Conservation (phyloP, 2,329 filamentous ascomycete species). For the Colletotrichum sp. region DNA sequence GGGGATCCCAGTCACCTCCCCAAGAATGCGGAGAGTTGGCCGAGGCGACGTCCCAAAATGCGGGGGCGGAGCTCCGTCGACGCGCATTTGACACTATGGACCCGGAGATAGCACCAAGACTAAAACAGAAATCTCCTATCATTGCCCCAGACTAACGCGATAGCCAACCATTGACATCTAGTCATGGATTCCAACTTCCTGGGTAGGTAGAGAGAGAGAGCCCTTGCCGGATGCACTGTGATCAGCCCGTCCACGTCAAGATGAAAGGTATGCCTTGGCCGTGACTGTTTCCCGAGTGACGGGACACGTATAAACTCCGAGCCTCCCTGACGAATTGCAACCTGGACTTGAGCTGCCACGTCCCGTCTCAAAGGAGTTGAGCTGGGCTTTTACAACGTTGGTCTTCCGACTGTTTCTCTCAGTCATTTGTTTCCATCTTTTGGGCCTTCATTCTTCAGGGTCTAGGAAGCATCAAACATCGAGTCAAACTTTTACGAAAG, state of each 20-base stretch:
- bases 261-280: background rate
- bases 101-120: background rate
- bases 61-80: slow-evolving; percentile 13
- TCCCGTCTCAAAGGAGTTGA: background rate
- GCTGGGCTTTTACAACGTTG: background rate
- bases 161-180: background rate
- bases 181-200: background rate
- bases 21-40: background rate
- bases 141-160: background rate
- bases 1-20: background rate
- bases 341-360: background rate
- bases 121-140: background rate
- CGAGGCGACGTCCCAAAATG: background rate
- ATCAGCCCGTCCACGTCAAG: background rate
- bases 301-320: slow-evolving; percentile 2
- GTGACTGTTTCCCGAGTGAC: background rate
- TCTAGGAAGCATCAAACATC: background rate
- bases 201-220: background rate
- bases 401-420: background rate
- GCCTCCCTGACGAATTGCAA: background rate
- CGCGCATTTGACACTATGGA: background rate
- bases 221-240: background rate
- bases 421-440: background rate
- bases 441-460: background rate
- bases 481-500: background rate